phyloP scores from a whole-genome alignment of 2,329 filamentous ascomycete species.

The Coleophoma cylindrospora region DNA sequence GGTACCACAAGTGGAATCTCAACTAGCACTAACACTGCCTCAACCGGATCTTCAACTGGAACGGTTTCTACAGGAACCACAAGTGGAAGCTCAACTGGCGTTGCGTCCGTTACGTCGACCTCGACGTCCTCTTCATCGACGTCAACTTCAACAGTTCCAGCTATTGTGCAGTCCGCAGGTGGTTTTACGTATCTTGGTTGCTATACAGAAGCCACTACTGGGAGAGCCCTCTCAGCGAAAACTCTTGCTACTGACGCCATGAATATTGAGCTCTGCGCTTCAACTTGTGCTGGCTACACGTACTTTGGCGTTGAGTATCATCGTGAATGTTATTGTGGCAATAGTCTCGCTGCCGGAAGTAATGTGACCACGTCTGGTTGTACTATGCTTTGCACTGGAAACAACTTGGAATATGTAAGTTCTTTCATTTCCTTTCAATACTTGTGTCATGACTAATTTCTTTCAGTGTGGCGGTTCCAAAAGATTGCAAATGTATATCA shows the following conservation, averaged over 20 bases:
- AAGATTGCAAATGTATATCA: slow-evolving; percentile 13
- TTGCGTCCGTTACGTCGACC: neutral
- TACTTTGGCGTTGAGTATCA: slow-evolving; percentile 30
- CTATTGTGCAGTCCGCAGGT: slow-evolving; percentile 6
- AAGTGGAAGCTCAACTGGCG: neutral
- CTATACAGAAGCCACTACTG: slow-evolving; percentile 24
- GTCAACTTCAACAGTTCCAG: slow-evolving; percentile 2
- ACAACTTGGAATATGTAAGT: slow-evolving; percentile 23
- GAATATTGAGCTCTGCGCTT: slow-evolving; percentile 23
- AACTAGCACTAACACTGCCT: neutral
- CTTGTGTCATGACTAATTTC: neutral
- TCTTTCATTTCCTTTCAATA: slow-evolving; percentile 2
- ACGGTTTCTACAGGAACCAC: neutral
- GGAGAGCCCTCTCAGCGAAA: slow-evolving; percentile 16
- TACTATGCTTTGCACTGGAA: slow-evolving; percentile 12
- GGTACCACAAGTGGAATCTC: neutral
- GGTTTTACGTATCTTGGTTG: slow-evolving; percentile 20
- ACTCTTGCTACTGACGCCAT: slow-evolving; percentile 15
- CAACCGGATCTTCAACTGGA: neutral
- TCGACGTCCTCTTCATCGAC: neutral
- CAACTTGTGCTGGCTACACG: slow-evolving; percentile 18
- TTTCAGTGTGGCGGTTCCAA: slow-evolving; percentile 16
- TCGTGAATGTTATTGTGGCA: slow-evolving; percentile 24
- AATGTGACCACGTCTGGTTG: slow-evolving; percentile 15
- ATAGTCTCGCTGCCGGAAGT: slow-evolving; percentile 14